phyloP scores from a whole-genome alignment of 495 filamentous ascomycete species.

The Neurospora pannonica region DNA sequence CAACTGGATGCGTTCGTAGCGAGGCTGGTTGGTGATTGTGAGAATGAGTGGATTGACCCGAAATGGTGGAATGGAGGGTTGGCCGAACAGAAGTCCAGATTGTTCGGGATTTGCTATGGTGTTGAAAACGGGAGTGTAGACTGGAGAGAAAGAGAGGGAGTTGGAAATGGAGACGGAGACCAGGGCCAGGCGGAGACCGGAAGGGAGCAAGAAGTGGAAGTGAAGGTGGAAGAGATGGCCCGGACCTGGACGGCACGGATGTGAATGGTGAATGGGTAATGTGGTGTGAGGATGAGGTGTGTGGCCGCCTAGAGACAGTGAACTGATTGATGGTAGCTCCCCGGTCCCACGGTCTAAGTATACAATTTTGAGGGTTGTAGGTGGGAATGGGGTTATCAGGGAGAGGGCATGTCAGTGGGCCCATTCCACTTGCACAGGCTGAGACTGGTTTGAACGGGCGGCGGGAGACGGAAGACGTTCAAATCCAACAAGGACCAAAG shows the following conservation, averaged over 20 bases:
- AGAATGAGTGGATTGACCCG: neutral
- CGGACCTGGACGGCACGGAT: constrained; percentile 15
- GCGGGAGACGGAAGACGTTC: constrained; percentile 23
- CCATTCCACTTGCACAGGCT: neutral
- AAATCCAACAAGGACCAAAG: constrained; percentile 5
- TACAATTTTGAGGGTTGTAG: neutral
- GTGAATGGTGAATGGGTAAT: constrained; percentile 7
- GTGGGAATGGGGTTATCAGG: neutral
- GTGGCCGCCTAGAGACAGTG: neutral
- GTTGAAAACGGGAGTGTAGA: neutral
- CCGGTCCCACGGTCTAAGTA: neutral
- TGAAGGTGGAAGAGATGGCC: constrained; percentile 8
- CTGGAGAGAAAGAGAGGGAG: constrained; percentile 3
- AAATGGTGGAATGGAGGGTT: neutral
- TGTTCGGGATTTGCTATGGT: neutral
- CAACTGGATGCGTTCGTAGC: neutral
- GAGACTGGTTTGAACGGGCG: constrained; percentile 7
- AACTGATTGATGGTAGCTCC: neutral
- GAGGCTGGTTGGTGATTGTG: neutral
- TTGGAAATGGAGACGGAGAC: constrained; percentile 4
- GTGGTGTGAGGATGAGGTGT: constrained; percentile 14
- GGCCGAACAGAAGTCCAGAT: neutral
- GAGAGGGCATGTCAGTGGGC: neutral
- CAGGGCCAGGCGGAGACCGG: neutral
- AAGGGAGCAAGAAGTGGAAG: constrained; percentile 1